Evolutionary conservation across 768 basidiomycete genomes (phyloP).

Genomic region (Termitomyces sp.): DNA sequence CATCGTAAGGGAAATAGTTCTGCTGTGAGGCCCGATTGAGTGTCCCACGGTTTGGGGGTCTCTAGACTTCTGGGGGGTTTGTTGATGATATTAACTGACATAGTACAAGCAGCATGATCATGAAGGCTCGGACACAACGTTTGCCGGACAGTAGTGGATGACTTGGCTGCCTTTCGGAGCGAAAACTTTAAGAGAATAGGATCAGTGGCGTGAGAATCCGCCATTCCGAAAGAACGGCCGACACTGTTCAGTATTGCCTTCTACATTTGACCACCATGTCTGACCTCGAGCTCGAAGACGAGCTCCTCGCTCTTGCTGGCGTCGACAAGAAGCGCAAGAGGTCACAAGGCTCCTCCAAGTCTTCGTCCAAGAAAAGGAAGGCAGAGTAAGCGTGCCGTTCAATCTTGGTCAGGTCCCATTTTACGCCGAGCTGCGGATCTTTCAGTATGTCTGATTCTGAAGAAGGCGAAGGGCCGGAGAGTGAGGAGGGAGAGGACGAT

Average conservation of each 20-base stretch:
- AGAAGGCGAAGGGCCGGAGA: slow-evolving; percentile 55
- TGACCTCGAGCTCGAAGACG: slow-evolving; percentile 53
- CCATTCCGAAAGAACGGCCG: not conserved
- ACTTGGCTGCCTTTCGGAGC: too few relatives aligned
- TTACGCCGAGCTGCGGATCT: slow-evolving; percentile 12
- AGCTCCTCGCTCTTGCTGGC: slow-evolving; percentile 78
- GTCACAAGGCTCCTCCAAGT: slow-evolving; percentile 37
- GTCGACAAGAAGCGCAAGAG: slow-evolving; percentile 64
- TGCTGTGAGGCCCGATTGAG: not conserved
- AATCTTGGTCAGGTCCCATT: slow-evolving; percentile 7
- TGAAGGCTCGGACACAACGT: not conserved
- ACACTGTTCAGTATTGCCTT: not conserved
- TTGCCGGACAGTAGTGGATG: not conserved
- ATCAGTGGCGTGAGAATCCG: slow-evolving; percentile 6
- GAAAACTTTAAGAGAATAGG: not conserved
- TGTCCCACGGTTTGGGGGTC: too few relatives aligned
- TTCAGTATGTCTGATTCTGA: slow-evolving; percentile 42
- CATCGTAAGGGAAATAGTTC: slow-evolving; percentile 41
- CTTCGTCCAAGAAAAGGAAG: slow-evolving; percentile 59
- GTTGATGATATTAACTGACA: not conserved
- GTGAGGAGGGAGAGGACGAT: slow-evolving; percentile 47
- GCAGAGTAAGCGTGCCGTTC: slow-evolving; percentile 49
- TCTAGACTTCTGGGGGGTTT: not conserved
- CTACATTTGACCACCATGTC: slow-evolving; percentile 29
- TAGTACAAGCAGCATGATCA: too few relatives aligned